Evolutionary conservation across 1,284 basidiomycete genomes (phyloP), one percentile per base, ranked within the genome.

Genomic region (Cutaneotrichosporon sp.): DNA sequence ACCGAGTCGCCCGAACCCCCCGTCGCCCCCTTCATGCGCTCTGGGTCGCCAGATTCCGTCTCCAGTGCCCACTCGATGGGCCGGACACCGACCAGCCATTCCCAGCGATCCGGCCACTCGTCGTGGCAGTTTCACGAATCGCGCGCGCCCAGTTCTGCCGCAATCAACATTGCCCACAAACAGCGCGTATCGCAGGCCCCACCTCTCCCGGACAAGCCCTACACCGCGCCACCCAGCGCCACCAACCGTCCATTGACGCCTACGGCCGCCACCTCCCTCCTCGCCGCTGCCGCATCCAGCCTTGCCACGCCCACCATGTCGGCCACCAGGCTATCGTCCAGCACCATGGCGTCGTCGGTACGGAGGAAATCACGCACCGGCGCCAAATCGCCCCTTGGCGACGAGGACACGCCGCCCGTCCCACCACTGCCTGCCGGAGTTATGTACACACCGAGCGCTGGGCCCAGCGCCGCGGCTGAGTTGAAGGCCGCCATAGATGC

Each of bases 101-200:
- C 51, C 9, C n/a, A 53, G 16, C 58, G n/a, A 7, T 59, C 58
- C 25, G 33, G 42, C 18, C 43, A 29, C 16, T 54, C 55, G 11
- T 47, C 46, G 18, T 58, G 61, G 55, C 52, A 58, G 29, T 49
- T 34, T 27, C 29, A 25, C 9, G n/a, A 29, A 14, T 56, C 54
- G 18, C 43, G 3, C 13, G 43, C n/a, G 5, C 4, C 11, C 25
- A 51, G 47, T 18, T 58, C 45, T 9, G 58, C 58, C 16, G 53
- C 58, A n/a, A 47, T 63, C 22, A 38, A 47, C 3, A 27, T 59
- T 16, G 63, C 63, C 5, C 56, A 60, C 42, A 61, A 54, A n/a
- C 59, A 56, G 43, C 53, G 63, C 10, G 24, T 62, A 5, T 56
- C 53, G 9, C 57, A 58, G 11, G 54, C 52, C 14, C 59, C 59